Percentiles rank a stretch among this genome's conserved stretches.
These are phyloP conservation scores for Lycium barbarum DNA, from an alignment of 257 asterid species.

Conservation along the genomic window DNA sequence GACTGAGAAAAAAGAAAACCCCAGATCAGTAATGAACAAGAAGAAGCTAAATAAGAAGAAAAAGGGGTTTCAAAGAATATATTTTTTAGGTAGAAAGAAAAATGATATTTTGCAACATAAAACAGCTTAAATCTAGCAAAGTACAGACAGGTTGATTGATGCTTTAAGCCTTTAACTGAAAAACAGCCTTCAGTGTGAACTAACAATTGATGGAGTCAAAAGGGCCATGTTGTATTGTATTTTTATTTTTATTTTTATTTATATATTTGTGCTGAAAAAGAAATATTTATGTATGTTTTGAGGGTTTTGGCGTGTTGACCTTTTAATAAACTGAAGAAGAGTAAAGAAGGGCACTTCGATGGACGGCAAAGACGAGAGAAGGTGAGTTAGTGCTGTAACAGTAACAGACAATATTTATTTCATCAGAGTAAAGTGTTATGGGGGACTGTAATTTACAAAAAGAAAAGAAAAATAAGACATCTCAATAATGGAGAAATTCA, in stretches of 20 bases:
- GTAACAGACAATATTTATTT: slow-evolving; percentile 21
- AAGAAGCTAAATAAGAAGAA: neutral
- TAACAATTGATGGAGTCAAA: slow-evolving; percentile 8
- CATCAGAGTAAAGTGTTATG: neutral
- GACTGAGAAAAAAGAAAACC: slow-evolving; percentile 34
- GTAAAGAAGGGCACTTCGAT: neutral
- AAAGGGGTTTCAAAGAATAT: neutral
- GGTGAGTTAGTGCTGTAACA: neutral
- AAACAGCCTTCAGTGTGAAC: slow-evolving; percentile 20
- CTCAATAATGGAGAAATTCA: no score
- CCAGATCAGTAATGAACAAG: slow-evolving; percentile 36
- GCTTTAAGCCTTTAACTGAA: slow-evolving; percentile 27
- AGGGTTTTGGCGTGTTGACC: neutral
- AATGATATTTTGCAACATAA: neutral
- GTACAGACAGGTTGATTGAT: slow-evolving; percentile 40
- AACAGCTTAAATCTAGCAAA: slow-evolving; percentile 49
- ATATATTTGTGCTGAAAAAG: neutral
- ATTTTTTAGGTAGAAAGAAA: neutral
- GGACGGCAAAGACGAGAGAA: slow-evolving; percentile 12
- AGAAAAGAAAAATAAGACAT: no score
- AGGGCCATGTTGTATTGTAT: neutral
- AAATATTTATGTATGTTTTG: neutral
- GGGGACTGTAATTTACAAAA: neutral
- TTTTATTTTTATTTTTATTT: neutral
- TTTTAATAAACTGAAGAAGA: no score